phyloP scores from a whole-genome alignment of 2,329 filamentous ascomycete genomes.

The Fusarium sp. region DNA sequence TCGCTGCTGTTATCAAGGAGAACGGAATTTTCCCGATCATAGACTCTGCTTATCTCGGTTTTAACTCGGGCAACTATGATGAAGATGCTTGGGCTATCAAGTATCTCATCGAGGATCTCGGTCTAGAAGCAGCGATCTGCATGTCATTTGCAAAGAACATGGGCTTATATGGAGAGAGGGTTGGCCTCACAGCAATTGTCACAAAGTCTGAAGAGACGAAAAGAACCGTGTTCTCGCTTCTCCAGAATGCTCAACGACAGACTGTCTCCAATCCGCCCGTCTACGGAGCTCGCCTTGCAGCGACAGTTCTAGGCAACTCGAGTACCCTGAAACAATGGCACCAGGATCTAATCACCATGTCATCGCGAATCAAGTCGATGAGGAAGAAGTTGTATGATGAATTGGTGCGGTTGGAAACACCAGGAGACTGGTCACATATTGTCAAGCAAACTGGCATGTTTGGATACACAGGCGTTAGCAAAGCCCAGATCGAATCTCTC shows the following conservation, averaged over 20 bases:
- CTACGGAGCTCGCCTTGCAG: slow-evolving; percentile 51
- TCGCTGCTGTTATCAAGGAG: slow-evolving; percentile 23
- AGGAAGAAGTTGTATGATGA: slow-evolving; percentile 48
- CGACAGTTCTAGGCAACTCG: slow-evolving; percentile 46
- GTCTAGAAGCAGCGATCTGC: slow-evolving; percentile 64
- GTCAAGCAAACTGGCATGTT: slow-evolving; percentile 55
- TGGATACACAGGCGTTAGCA: slow-evolving; percentile 59
- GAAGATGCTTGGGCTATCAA: slow-evolving; percentile 40
- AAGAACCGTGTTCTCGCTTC: slow-evolving; percentile 42
- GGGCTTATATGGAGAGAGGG: slow-evolving; percentile 54
- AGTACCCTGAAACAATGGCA: slow-evolving; percentile 49
- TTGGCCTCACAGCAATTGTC: slow-evolving; percentile 47
- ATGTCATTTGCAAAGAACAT: slow-evolving; percentile 73
- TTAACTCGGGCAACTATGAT: slow-evolving; percentile 40
- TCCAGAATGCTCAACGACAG: slow-evolving; percentile 49
- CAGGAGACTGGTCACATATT: slow-evolving; percentile 53
- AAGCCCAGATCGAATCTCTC: slow-evolving; percentile 55
- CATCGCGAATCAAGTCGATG: slow-evolving; percentile 50
- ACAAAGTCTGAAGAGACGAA: slow-evolving; percentile 27
- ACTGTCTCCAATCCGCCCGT: slow-evolving; percentile 51
- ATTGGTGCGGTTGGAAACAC: slow-evolving; percentile 46
- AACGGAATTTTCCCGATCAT: slow-evolving; percentile 37
- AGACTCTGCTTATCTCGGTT: slow-evolving; percentile 38
- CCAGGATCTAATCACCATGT: slow-evolving; percentile 52
- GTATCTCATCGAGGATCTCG: slow-evolving; percentile 45